These are phyloP conservation scores for Hansenula sp. DNA, from an alignment of 1,139 yeast species.

Conservation along the genomic window DNA sequence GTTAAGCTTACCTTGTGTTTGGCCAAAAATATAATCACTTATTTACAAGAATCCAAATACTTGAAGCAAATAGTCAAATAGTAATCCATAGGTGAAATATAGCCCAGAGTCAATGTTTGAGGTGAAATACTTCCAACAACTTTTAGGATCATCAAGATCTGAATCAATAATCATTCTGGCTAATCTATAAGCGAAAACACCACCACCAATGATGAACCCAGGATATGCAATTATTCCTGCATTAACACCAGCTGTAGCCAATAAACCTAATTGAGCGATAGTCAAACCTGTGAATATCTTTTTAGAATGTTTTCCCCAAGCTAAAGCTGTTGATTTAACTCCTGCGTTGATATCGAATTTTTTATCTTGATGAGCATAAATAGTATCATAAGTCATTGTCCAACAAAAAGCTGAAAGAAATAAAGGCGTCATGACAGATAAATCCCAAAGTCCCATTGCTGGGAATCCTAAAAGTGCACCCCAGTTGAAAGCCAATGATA, in stretches of 20 bases:
- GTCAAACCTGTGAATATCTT: constrained; percentile 61
- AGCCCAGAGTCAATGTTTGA: constrained; percentile 81
- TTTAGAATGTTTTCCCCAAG: constrained; percentile 82
- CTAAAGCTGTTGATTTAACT: constrained; percentile 89
- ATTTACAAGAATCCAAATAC: constrained; percentile 12
- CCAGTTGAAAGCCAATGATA: constrained; percentile 89
- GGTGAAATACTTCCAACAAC: constrained; percentile 79
- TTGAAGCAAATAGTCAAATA: constrained; percentile 63
- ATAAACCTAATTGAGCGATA: constrained; percentile 60
- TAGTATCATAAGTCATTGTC: constrained; percentile 95
- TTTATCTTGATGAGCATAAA: constrained; percentile 98
- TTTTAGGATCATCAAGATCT: constrained; percentile 69
- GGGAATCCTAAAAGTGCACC: constrained; percentile 94
- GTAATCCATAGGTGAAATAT: constrained; percentile 69
- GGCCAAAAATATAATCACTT: no score
- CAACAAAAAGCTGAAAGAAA: constrained; percentile 77
- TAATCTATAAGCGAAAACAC: constrained; percentile 64
- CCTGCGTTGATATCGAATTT: constrained; percentile 83
- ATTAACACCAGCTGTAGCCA: constrained; percentile 69
- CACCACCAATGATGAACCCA: constrained; percentile 65
- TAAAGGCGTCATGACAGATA: constrained; percentile 72
- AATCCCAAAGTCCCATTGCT: constrained; percentile 83
- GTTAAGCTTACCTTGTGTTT: no score
- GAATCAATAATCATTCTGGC: constrained; percentile 64
- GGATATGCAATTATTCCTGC: constrained; percentile 73